phyloP scores from a whole-genome alignment of 2,329 filamentous ascomycete genomes.

The Claviceps lovelessii region DNA sequence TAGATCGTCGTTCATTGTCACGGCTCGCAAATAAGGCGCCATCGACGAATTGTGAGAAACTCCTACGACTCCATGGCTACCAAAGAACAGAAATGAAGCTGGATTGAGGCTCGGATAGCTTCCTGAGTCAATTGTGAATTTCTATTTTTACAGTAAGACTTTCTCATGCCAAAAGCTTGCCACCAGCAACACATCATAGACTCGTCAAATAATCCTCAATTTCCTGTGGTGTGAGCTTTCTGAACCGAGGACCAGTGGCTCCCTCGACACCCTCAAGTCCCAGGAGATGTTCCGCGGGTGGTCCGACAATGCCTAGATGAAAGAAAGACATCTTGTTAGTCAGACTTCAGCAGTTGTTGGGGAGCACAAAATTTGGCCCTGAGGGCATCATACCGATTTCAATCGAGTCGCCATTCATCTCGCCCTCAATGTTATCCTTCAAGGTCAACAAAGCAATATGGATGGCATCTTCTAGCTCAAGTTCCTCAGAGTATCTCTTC shows the following conservation, averaged over 20 bases:
- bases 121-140: slow-evolving; percentile 24
- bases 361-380: neutral
- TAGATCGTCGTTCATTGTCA: slow-evolving; percentile 35
- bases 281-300: slow-evolving; percentile 82
- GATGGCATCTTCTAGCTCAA: slow-evolving; percentile 95
- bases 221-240: slow-evolving; percentile 91
- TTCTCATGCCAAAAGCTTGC: slow-evolving; percentile 11
- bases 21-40: slow-evolving; percentile 6
- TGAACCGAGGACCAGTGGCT: slow-evolving; percentile 72
- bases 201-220: slow-evolving; percentile 99
- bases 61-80: neutral
- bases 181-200: slow-evolving; percentile 46
- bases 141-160: slow-evolving; percentile 31
- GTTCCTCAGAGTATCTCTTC: slow-evolving; percentile 93
- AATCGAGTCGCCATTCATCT: slow-evolving; percentile 98
- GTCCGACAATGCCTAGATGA: slow-evolving; percentile 70
- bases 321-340: slow-evolving; percentile 2
- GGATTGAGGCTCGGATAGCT: slow-evolving; percentile 6
- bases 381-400: slow-evolving; percentile 62
- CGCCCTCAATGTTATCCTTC: slow-evolving; percentile 98
- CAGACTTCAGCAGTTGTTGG: slow-evolving; percentile 7
- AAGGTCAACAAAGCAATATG: slow-evolving; percentile 94
- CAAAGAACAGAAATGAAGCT: neutral
- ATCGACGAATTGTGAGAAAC: neutral
- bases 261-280: slow-evolving; percentile 83